Evolutionary conservation across 441 rosid genomes (phyloP).

Genomic region (Eruca vesicaria): DNA sequence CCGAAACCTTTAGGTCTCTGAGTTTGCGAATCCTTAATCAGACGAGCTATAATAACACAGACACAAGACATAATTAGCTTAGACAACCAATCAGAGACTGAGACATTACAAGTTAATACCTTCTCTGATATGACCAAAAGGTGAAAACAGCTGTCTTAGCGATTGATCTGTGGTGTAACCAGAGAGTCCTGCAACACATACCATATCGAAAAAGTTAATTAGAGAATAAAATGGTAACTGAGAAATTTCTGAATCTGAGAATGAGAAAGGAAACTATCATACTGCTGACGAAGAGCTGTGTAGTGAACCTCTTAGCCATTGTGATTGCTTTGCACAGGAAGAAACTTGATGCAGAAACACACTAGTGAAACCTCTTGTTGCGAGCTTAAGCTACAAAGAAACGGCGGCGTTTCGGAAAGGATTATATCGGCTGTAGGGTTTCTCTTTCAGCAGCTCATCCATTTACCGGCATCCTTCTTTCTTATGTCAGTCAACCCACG

Average conservation of each 20-base stretch:
- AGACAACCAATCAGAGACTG: not conserved
- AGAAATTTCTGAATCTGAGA: not conserved
- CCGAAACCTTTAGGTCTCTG: slow-evolving; percentile 69
- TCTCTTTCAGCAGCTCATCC: not conserved
- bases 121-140: slow-evolving; percentile 55
- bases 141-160: slow-evolving; percentile 49
- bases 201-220: not conserved
- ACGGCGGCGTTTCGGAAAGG: not conserved
- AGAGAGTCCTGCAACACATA: slow-evolving; percentile 45
- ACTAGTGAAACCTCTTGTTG: not conserved
- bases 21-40: slow-evolving; percentile 48
- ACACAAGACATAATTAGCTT: not conserved
- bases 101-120: slow-evolving; percentile 35
- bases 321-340: not conserved
- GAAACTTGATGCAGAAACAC: not conserved
- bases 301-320: slow-evolving; percentile 44
- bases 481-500: too few relatives aligned
- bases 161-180: slow-evolving; percentile 48
- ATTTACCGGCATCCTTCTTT: not conserved
- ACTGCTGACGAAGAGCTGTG: slow-evolving; percentile 54
- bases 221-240: not conserved
- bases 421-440: not conserved
- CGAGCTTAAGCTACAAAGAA: not conserved
- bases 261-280: not conserved
- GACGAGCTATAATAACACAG: slow-evolving; percentile 39